Percentiles rank a stretch among this genome's conserved stretches.
Evolutionary conservation across 2,329 filamentous ascomycete species (phyloP).

Genomic region (Diaporthe sp.): DNA sequence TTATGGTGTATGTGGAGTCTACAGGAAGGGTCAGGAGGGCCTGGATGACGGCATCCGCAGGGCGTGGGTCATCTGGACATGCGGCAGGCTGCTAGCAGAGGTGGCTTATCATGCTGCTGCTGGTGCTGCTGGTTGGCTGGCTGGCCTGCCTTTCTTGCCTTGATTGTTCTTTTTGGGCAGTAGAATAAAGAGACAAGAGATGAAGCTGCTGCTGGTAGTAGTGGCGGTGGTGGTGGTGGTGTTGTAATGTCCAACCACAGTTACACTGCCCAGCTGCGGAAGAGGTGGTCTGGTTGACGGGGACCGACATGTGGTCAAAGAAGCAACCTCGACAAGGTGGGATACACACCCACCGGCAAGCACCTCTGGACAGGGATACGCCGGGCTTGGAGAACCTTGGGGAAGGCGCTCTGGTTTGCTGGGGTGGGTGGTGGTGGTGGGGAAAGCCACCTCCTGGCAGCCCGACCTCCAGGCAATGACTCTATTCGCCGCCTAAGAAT

Average conservation of each 20-base stretch:
- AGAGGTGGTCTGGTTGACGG: background rate
- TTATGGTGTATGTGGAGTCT: constrained; percentile 2
- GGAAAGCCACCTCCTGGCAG: background rate
- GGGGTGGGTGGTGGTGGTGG: background rate
- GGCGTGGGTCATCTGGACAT: constrained; percentile 29
- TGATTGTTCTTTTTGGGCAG: background rate
- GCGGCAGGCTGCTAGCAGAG: constrained; percentile 21
- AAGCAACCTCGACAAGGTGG: constrained; percentile 15
- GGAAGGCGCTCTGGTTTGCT: constrained; percentile 1
- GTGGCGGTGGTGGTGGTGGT: background rate
- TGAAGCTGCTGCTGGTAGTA: too few relatives aligned
- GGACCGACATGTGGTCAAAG: constrained; percentile 8
- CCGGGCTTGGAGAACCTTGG: constrained; percentile 12
- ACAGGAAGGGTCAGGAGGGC: constrained; percentile 20
- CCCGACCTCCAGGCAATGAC: background rate
- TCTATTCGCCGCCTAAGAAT: background rate
- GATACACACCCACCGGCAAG: constrained; percentile 12
- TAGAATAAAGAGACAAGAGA: background rate
- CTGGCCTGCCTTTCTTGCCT: background rate
- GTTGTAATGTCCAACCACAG: background rate
- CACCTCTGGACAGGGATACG: constrained; percentile 24
- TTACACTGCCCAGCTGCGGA: constrained; percentile 1
- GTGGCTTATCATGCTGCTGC: background rate
- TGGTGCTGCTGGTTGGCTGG: background rate
- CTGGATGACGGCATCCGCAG: constrained; percentile 36